Evolutionary conservation across 768 basidiomycete species (phyloP).

Genomic region (Hericium rajendrae): DNA sequence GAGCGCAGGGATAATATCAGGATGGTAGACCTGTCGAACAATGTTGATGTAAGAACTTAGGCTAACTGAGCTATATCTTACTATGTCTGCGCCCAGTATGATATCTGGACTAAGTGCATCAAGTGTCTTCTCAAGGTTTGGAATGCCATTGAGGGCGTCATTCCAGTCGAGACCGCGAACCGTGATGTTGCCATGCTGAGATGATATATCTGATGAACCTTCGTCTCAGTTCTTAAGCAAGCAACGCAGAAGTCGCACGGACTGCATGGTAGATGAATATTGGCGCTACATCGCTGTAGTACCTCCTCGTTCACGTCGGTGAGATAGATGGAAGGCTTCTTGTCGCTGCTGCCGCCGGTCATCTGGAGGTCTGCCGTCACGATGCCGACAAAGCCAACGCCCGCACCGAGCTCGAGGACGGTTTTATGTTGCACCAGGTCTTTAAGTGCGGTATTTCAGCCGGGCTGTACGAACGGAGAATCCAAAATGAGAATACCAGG

Average conservation of each 20-base stretch:
- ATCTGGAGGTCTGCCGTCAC: conserved; percentile 50
- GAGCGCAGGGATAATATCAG: conserved; percentile 9
- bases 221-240: background rate
- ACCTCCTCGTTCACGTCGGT: conserved; percentile 63
- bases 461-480: background rate
- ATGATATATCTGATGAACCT: conserved; percentile 41
- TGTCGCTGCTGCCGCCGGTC: conserved; percentile 6
- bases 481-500: conserved; percentile 31
- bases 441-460: conserved; percentile 7
- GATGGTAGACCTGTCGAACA: conserved; percentile 4
- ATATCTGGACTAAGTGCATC: conserved; percentile 40
- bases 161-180: conserved; percentile 57
- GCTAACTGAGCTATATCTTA: background rate
- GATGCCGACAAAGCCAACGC: conserved; percentile 66
- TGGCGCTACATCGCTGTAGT: conserved; percentile 48
- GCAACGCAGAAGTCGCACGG: conserved; percentile 18
- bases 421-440: conserved; percentile 35
- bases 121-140: conserved; percentile 25
- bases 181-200: conserved; percentile 34
- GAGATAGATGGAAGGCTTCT: conserved; percentile 18
- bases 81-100: conserved; percentile 66
- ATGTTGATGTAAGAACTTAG: background rate
- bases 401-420: conserved; percentile 69
- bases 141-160: conserved; percentile 34
- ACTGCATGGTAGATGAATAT: conserved; percentile 63